phyloP scores from a whole-genome alignment of 441 rosid species.

The Sinapis alba region DNA sequence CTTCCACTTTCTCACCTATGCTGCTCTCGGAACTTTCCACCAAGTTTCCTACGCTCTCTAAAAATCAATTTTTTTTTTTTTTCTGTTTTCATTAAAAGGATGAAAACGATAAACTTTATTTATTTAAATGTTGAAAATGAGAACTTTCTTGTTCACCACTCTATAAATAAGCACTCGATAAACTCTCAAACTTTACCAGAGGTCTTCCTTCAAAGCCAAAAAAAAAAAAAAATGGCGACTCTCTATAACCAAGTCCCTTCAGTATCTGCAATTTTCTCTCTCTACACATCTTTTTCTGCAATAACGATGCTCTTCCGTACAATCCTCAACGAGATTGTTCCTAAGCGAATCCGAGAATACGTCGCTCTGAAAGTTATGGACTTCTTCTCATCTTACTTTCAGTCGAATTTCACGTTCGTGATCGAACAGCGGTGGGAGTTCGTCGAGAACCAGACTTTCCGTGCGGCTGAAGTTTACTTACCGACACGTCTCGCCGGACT shows the following conservation, averaged over 20 bases:
- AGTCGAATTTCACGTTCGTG: conserved; percentile 49
- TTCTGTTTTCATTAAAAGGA: background rate
- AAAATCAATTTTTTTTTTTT: background rate
- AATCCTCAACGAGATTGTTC: conserved; percentile 51
- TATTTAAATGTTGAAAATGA: no score
- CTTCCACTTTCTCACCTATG: conserved; percentile 32
- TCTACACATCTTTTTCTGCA: conserved; percentile 55
- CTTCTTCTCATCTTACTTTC: conserved; percentile 42
- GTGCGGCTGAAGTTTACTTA: conserved; percentile 51
- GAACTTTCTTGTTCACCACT: no score
- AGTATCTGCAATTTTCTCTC: conserved; percentile 46
- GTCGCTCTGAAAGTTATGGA: conserved; percentile 31
- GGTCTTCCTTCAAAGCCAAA: background rate
- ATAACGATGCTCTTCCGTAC: conserved; percentile 54
- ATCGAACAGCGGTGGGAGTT: conserved; percentile 59
- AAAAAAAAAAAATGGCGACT: conserved; percentile 36
- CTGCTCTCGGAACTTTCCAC: conserved; percentile 18
- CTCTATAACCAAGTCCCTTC: conserved; percentile 45
- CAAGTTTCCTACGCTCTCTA: conserved; percentile 20
- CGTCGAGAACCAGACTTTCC: conserved; percentile 52
- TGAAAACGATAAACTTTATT: background rate
- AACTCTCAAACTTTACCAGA: conserved; percentile 14
- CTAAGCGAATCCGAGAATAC: conserved; percentile 43
- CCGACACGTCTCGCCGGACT: conserved; percentile 43
- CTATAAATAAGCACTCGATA: no score